Evolutionary conservation across 1,139 yeast genomes (phyloP).

Genomic region (Kazachstania sp.): DNA sequence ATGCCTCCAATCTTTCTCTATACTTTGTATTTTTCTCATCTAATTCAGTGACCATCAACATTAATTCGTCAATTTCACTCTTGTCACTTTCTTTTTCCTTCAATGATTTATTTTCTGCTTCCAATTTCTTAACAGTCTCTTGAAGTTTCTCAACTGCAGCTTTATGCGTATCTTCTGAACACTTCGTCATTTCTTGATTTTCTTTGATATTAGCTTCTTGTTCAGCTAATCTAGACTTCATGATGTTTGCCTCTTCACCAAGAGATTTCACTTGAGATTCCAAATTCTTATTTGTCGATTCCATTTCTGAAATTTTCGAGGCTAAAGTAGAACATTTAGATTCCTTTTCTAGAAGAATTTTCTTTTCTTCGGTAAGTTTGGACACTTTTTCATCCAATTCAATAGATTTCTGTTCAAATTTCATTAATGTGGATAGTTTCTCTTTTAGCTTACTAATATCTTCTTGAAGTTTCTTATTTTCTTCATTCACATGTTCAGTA

Average conservation of each 20-base stretch:
- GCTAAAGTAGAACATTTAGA: background rate
- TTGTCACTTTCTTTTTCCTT: constrained; percentile 13
- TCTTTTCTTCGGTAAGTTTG: background rate
- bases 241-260: background rate
- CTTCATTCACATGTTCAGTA: background rate
- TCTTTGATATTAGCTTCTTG: background rate
- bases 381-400: background rate
- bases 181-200: background rate
- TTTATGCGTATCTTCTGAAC: background rate
- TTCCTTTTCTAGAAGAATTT: background rate
- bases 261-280: background rate
- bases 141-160: constrained; percentile 1
- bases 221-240: background rate
- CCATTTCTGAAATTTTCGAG: background rate
- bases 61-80: constrained; percentile 62
- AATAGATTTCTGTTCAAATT: background rate
- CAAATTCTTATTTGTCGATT: background rate
- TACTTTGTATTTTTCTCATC: constrained; percentile 61
- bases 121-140: constrained; percentile 7
- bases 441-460: background rate
- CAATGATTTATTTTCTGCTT: constrained; percentile 11
- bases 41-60: constrained; percentile 64
- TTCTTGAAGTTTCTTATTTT: background rate
- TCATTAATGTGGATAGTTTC: background rate
- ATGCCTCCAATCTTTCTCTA: constrained; percentile 41